Base-by-base conservation (phyloP, 129 eudicot genomes). In the Rutidosis leptorrhynchoides region DNA sequence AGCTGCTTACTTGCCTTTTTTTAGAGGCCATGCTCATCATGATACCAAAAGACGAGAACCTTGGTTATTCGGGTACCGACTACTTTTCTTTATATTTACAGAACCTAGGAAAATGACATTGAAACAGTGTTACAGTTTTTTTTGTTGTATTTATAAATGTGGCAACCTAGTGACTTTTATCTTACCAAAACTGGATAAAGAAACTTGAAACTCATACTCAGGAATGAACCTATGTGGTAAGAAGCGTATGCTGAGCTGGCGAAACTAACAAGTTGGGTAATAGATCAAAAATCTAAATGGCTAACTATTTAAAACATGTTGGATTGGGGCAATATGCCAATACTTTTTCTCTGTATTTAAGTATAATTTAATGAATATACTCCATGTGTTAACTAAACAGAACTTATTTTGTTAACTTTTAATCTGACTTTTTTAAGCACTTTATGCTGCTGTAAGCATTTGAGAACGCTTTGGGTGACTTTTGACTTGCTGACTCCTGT, bases 1-100 rank as follows among this genome's bases (percentile, higher is more conserved):
- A 6, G 99, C 93, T 59, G 97, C 99, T 70, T 94, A 82, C 80
- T 89, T 89, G 72, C 99, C 99, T 7, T 94, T 94, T 80, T 94
- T 94, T 65, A 84, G 99, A 65, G 99, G 78, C 4, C 99, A 94
- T 73, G 99, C 99, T 28, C 99, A 94, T 77, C 99, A 94, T 48
- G 99, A 94, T 80, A 94, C 99, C 35, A 94, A 94, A 79, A 86
- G 99, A 82, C 82, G 97, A 33, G 99, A 94, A 72, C 99, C 99
- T 58, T 94, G 90, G 90, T 72, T 94, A 70, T 94, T 94, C 52
- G 99, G 99, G 99, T 94, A 85, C 20, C 70, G 40, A 58, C 10
- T 68, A 28, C 53, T 75, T 25, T 24, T 46, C 19, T 33, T 54
- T 27, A n/a, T n/a, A n/a, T n/a, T n/a, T n/a, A n/a, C n/a, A n/a